A percentile compares a stretch with the other conserved stretches of the same genome.
Conservation (phyloP, 2,329 filamentous ascomycete genomes). For the Fusarium luffae region DNA sequence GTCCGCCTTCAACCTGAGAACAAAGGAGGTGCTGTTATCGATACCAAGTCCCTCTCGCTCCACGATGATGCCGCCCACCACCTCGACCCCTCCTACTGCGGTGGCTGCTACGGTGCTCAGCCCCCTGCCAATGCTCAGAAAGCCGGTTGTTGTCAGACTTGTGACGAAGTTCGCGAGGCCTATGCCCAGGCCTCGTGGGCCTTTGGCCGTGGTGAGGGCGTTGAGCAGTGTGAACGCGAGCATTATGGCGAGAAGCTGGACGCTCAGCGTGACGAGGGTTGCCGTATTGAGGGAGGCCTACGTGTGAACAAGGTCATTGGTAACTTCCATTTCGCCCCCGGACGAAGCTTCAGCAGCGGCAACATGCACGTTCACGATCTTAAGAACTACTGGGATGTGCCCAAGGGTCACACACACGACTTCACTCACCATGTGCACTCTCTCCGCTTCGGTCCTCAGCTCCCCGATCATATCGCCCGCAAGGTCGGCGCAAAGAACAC, state of each 20-base stretch:
- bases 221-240: conserved; percentile 95
- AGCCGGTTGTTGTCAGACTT: conserved; percentile 94
- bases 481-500: conserved; percentile 64
- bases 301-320: conserved; percentile 98
- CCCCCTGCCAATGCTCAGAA: conserved; percentile 78
- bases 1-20: conserved; percentile 78
- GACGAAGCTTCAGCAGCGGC: conserved; percentile 93
- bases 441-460: conserved; percentile 90
- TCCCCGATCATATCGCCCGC: conserved; percentile 76
- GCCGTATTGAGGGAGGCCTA: conserved; percentile 89
- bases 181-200: conserved; percentile 93
- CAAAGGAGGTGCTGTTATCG: conserved; percentile 82
- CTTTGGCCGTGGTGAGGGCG: conserved; percentile 89
- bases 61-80: conserved; percentile 76
- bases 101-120: conserved; percentile 88
- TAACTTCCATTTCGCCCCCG: conserved; percentile 98
- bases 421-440: conserved; percentile 91
- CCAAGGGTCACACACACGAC: conserved; percentile 77
- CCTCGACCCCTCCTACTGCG: conserved; percentile 92
- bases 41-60: conserved; percentile 74
- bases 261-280: conserved; percentile 89
- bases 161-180: conserved; percentile 94
- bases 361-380: conserved; percentile 98
- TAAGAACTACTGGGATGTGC: conserved; percentile 89
- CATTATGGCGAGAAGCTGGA: conserved; percentile 92